Percentiles rank a stretch among this genome's conserved stretches.
Conservation (phyloP, 225 moss, liverwort and hornwort species). For the Sphagnum contortum region DNA sequence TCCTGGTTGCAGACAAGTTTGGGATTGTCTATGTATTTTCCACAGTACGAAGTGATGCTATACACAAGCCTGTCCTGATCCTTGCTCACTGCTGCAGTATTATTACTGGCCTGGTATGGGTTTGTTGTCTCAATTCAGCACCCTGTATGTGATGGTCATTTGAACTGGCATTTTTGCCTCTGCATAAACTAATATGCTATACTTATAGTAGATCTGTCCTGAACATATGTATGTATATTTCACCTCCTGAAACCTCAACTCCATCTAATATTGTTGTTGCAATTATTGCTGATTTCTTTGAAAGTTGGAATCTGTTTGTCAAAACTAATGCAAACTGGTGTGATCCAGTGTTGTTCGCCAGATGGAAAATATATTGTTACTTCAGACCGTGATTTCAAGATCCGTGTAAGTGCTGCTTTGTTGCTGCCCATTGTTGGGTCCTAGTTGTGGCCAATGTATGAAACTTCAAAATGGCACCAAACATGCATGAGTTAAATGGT, state of each 20-base stretch:
- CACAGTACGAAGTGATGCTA: slow-evolving; percentile 20
- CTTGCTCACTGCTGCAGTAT: slow-evolving; percentile 99
- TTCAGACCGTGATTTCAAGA: slow-evolving; percentile 90
- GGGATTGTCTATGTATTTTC: slow-evolving; percentile 79
- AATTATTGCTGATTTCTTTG: background rate
- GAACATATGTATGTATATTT: background rate
- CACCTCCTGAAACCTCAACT: background rate
- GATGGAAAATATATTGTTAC: slow-evolving; percentile 80
- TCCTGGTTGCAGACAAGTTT: slow-evolving; percentile 95
- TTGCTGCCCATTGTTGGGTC: background rate
- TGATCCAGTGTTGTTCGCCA: slow-evolving; percentile 59
- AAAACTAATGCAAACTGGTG: background rate
- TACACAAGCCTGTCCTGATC: slow-evolving; percentile 60
- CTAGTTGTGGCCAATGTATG: no score
- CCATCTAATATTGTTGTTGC: no score
- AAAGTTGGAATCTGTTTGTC: background rate
- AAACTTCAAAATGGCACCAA: no score
- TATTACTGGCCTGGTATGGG: slow-evolving; percentile 75
- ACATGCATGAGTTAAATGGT: no score
- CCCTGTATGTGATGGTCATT: background rate
- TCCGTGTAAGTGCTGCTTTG: slow-evolving; percentile 53
- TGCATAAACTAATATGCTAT: no score
- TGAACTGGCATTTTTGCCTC: no score
- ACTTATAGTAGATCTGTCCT: background rate
- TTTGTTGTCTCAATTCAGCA: slow-evolving; percentile 1